These are phyloP conservation scores for Penicillium sp. DNA, from an alignment of 2,329 filamentous ascomycete genomes.

Conservation along the genomic window DNA sequence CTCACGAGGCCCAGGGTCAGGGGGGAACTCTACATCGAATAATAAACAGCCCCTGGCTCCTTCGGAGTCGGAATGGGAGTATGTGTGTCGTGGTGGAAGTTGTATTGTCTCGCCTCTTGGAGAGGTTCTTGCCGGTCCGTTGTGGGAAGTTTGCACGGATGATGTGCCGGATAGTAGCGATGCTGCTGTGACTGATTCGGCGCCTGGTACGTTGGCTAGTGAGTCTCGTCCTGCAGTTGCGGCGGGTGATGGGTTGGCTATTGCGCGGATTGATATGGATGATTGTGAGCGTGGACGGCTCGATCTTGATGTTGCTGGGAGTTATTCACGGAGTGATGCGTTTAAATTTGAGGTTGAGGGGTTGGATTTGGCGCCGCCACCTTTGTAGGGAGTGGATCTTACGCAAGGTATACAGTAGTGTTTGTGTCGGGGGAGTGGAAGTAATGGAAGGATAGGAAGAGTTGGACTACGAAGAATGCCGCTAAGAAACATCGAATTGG, in stretches of 20 bases:
- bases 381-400: conserved; percentile 31
- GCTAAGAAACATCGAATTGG: background rate
- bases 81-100: conserved; percentile 73
- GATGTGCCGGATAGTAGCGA: conserved; percentile 29
- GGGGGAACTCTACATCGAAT: background rate
- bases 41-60: background rate
- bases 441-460: background rate
- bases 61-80: conserved; percentile 37
- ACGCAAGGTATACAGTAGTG: background rate
- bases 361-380: conserved; percentile 57
- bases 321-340: conserved; percentile 72
- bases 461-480: background rate
- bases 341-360: conserved; percentile 60
- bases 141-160: conserved; percentile 64
- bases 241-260: conserved; percentile 53
- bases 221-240: conserved; percentile 6
- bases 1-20: background rate
- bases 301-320: conserved; percentile 80
- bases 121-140: conserved; percentile 70
- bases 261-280: conserved; percentile 76
- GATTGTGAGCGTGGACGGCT: conserved; percentile 78
- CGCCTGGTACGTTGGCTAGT: conserved; percentile 29
- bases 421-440: background rate
- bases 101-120: conserved; percentile 77
- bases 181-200: conserved; percentile 28